A percentile compares a stretch with the other conserved stretches of the same genome.
Evolutionary conservation across 2,329 filamentous ascomycete species (phyloP).

Genomic region (Fusarium protoensiforme): DNA sequence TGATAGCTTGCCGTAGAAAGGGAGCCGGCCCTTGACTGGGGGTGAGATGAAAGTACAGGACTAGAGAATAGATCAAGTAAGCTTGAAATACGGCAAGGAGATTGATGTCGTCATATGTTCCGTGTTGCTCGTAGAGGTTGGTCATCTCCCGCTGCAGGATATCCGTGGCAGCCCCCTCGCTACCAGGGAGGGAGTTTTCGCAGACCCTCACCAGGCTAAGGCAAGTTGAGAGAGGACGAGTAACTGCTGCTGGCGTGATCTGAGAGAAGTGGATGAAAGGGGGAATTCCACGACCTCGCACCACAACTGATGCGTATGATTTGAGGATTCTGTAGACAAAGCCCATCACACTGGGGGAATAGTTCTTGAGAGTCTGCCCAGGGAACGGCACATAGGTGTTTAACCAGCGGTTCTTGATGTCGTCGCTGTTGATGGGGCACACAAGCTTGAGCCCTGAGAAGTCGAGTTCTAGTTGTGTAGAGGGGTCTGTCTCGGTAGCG

Average conservation of each 20-base stretch:
- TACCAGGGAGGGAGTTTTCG: slow-evolving; percentile 48
- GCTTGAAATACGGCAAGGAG: slow-evolving; percentile 62
- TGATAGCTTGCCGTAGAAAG: slow-evolving; percentile 56
- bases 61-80: slow-evolving; percentile 63
- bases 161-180: slow-evolving; percentile 43
- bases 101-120: slow-evolving; percentile 39
- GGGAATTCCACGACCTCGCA: slow-evolving; percentile 51
- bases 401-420: slow-evolving; percentile 61
- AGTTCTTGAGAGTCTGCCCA: slow-evolving; percentile 55
- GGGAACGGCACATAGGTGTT: slow-evolving; percentile 58
- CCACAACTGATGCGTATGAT: slow-evolving; percentile 53
- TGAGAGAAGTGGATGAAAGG: slow-evolving; percentile 59
- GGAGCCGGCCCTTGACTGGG: slow-evolving; percentile 25
- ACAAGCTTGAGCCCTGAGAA: slow-evolving; percentile 52
- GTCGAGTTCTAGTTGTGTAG: slow-evolving; percentile 17
- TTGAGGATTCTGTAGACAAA: slow-evolving; percentile 57
- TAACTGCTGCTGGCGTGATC: slow-evolving; percentile 27
- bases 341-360: slow-evolving; percentile 48
- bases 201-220: slow-evolving; percentile 55
- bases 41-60: slow-evolving; percentile 56
- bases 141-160: slow-evolving; percentile 57
- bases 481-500: neutral
- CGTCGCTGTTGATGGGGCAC: slow-evolving; percentile 59
- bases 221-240: slow-evolving; percentile 53
- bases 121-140: slow-evolving; percentile 46